phyloP scores from a whole-genome alignment of 225 moss, liverwort and hornwort genomes.

The Rhytidiadelphus loreus region DNA sequence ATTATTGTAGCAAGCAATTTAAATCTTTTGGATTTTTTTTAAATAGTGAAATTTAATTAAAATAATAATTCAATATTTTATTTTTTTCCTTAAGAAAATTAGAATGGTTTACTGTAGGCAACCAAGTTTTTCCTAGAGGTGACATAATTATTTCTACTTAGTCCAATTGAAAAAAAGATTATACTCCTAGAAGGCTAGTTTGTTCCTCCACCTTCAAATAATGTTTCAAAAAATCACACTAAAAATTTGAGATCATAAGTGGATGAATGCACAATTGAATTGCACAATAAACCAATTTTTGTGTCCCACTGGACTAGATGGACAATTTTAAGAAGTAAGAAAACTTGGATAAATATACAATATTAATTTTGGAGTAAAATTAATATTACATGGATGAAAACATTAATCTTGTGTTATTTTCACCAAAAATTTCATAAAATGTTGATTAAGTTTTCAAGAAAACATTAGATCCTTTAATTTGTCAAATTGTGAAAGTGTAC shows the following conservation, averaged over 20 bases:
- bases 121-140: accelerated
- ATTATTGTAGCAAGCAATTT: neutral
- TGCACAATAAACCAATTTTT: neutral
- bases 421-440: neutral
- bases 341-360: neutral
- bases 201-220: neutral
- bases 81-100: neutral
- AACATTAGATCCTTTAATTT: neutral
- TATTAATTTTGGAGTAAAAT: neutral
- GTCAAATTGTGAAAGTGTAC: neutral
- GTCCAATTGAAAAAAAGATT: accelerated
- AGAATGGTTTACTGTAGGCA: neutral
- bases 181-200: neutral
- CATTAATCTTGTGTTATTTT: accelerated
- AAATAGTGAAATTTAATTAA: neutral
- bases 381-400: neutral
- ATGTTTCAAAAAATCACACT: neutral
- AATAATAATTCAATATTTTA: neutral
- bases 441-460: accelerated
- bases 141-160: neutral
- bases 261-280: accelerated
- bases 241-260: neutral
- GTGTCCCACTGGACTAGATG: accelerated
- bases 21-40: neutral
- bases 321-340: neutral